Evolutionary conservation across 352 stramenopile species (phyloP), one percentile per base, ranked within the genome.

Genomic region (Globisporangium abappressorium): DNA sequence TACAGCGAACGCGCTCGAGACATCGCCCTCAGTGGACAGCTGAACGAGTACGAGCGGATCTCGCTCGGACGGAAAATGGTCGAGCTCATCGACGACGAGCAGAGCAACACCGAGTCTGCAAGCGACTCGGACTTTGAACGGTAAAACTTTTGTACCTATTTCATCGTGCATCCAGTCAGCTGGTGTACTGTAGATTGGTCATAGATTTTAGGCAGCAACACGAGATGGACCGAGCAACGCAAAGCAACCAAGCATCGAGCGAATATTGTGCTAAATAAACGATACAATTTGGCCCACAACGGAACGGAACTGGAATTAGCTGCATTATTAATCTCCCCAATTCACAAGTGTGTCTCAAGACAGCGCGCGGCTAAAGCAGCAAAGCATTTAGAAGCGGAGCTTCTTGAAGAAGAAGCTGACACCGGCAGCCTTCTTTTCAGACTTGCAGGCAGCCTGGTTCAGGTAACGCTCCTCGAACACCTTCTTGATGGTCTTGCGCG

Each of bases 361-460:
- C 72, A 69, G 78, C 56, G 41, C 70, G 65, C 51, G 65, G 24
- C 30, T 49, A 53, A 51, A 62, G 61, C 30, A 24, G n/a, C 20
- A 20, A 14, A 20, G 74, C 77, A 81, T 83, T 98, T 99, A 99
- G 89, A 99, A 99, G 81, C 94, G 89, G 78, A 99, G 95, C 87
- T 99, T 99, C 82, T 99, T 97, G 95, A 99, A 99, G 85, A 99
- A 99, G 87, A 99, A 99, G 84, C 82, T 96, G 69, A 97, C 97
- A 77, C 97, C 97, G 70, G 92, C 89, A 76, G 97, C 96, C 90
- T 99, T 99, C 94, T 99, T 98, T 82, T 98, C 95, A 75, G 91
- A 98, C 79, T 98, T 99, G 76, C 91, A 94, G 64, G 91, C 81
- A 65, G 90, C 96, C 83, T 99, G 96, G 82, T 98, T 98, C 65